Conservation (phyloP, 1,284 basidiomycete genomes). For the Ustilago loliicola region DNA sequence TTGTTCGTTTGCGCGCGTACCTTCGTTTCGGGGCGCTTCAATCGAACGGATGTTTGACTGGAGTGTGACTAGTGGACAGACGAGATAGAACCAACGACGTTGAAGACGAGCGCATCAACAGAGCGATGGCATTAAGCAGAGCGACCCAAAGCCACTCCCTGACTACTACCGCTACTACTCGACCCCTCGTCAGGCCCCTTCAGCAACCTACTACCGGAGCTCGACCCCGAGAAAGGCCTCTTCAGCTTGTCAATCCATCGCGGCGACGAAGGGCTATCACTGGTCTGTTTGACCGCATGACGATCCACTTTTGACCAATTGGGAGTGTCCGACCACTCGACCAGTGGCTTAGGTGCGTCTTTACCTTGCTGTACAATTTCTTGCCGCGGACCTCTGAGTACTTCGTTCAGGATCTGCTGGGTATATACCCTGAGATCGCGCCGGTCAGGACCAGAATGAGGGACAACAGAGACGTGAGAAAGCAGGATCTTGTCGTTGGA, state of each 20-base stretch:
- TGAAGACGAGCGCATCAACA: too few relatives aligned
- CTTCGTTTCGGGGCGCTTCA: too few relatives aligned
- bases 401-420: background rate
- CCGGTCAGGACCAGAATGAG: background rate
- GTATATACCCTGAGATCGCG: background rate
- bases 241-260: background rate
- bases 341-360: background rate
- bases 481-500: background rate
- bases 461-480: background rate
- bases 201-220: background rate
- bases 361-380: background rate
- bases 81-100: background rate
- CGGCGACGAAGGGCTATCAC: background rate
- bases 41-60: too few relatives aligned
- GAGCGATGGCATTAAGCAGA: background rate
- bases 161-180: background rate
- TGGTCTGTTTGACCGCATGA: background rate
- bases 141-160: background rate
- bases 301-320: slow-evolving; percentile 3
- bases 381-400: background rate
- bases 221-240: background rate
- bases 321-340: slow-evolving; percentile 9
- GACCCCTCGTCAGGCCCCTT: background rate
- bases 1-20: too few relatives aligned
- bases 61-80: background rate